Percentiles rank a stretch among this genome's conserved stretches.
Evolutionary conservation across 495 filamentous ascomycete species (phyloP).

Genomic region (Annulohypoxylon stygium): DNA sequence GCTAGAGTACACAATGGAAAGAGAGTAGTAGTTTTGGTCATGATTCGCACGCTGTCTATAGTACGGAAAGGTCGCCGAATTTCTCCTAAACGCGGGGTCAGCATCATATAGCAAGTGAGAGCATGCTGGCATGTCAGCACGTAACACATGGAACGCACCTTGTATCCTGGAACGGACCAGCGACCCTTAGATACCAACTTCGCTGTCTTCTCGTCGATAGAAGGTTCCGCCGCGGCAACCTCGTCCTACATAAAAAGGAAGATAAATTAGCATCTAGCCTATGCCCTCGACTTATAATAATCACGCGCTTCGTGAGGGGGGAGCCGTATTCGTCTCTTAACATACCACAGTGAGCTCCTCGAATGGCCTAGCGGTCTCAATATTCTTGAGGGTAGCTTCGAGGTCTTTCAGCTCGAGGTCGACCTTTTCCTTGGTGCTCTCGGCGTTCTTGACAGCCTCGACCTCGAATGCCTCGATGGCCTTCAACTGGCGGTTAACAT

Average conservation of each 20-base stretch:
- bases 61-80: constrained; percentile 94
- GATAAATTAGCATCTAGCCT: constrained; percentile 35
- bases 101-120: constrained; percentile 5
- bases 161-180: constrained; percentile 98
- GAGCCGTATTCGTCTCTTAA: constrained; percentile 48
- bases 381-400: constrained; percentile 94
- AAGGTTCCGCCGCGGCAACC: constrained; percentile 88
- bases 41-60: constrained; percentile 69
- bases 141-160: constrained; percentile 70
- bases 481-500: constrained; percentile 91
- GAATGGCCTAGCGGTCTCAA: constrained; percentile 94
- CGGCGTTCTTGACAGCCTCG: constrained; percentile 95
- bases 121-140: background rate
- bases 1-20: constrained; percentile 71
- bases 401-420: constrained; percentile 92
- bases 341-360: constrained; percentile 98
- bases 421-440: constrained; percentile 94
- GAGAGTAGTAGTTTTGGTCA: constrained; percentile 30
- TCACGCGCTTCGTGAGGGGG: background rate
- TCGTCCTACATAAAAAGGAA: constrained; percentile 77
- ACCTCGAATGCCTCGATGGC: constrained; percentile 98
- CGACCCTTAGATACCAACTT: constrained; percentile 95
- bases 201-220: constrained; percentile 94
- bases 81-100: constrained; percentile 76
- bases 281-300: constrained; percentile 6